phyloP scores from a whole-genome alignment of 192 early-diverging fungal genomes.

The Podila horticola region DNA sequence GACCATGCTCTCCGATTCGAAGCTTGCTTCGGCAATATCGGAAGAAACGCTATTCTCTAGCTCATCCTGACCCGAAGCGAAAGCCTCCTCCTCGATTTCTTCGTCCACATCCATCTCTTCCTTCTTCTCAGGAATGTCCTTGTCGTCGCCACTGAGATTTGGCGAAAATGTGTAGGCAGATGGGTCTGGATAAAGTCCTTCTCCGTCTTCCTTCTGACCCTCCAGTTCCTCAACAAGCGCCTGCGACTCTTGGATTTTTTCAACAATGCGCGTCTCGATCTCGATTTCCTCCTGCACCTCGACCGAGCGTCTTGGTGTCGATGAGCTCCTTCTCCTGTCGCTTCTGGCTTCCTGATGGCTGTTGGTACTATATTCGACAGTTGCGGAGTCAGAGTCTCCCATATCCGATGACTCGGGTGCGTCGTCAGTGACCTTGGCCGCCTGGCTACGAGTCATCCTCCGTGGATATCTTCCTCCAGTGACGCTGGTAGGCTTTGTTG shows the following conservation, averaged over 20 bases:
- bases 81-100: background rate
- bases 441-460: constrained; percentile 22
- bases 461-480: constrained; percentile 17
- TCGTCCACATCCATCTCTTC: background rate
- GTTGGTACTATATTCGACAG: background rate
- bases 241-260: constrained; percentile 16
- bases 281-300: constrained; percentile 3
- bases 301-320: background rate
- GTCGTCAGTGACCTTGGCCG: constrained; percentile 12
- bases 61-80: background rate
- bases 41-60: too few relatives aligned
- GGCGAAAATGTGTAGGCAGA: background rate
- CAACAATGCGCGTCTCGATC: constrained; percentile 11
- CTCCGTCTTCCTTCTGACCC: constrained; percentile 1
- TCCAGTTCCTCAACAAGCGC: constrained; percentile 26
- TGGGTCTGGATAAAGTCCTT: background rate
- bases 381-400: background rate
- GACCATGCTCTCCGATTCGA: background rate
- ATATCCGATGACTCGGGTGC: background rate
- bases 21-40: too few relatives aligned
- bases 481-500: background rate
- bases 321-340: background rate
- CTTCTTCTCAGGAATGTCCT: background rate
- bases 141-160: background rate
- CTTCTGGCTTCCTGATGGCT: background rate